These are phyloP conservation scores for Ophiobolus disseminans DNA, from an alignment of 2,329 filamentous ascomycete species.

Conservation along the genomic window DNA sequence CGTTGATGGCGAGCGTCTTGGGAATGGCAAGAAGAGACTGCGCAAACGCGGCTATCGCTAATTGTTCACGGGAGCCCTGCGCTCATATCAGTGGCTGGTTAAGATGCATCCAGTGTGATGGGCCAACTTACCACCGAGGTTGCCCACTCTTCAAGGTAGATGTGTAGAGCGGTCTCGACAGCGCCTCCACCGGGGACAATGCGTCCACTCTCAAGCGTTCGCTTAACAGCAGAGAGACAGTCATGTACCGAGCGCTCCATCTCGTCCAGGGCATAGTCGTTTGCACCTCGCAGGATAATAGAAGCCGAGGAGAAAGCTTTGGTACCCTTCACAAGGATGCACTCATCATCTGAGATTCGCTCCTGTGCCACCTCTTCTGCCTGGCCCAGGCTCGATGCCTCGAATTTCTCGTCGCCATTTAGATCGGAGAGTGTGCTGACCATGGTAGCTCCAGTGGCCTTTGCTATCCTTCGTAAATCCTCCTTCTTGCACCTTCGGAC, in stretches of 20 bases:
- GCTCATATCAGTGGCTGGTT: neutral
- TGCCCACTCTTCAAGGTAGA: constrained; percentile 98
- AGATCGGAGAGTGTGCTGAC: constrained; percentile 93
- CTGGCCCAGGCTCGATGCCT: constrained; percentile 84
- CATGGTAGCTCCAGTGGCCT: constrained; percentile 91
- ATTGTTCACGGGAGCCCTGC: constrained; percentile 87
- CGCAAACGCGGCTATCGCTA: constrained; percentile 97
- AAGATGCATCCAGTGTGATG: neutral
- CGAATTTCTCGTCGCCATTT: constrained; percentile 97
- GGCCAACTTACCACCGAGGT: constrained; percentile 77
- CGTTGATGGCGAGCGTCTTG: constrained; percentile 96
- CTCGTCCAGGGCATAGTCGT: constrained; percentile 96
- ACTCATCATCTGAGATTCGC: constrained; percentile 98
- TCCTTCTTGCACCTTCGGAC: constrained; percentile 98
- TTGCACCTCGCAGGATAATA: constrained; percentile 92
- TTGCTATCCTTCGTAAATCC: constrained; percentile 92
- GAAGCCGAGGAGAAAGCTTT: constrained; percentile 94
- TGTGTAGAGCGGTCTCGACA: constrained; percentile 98
- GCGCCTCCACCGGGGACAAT: constrained; percentile 96
- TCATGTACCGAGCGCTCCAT: constrained; percentile 99
- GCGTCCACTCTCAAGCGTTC: constrained; percentile 93
- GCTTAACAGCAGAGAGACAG: constrained; percentile 94
- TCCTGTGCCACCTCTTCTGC: constrained; percentile 98
- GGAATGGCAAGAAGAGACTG: constrained; percentile 93
- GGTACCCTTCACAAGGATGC: constrained; percentile 94